Conservation (phyloP, 805 yeast genomes). For the Wickerhamiella shivajii region DNA sequence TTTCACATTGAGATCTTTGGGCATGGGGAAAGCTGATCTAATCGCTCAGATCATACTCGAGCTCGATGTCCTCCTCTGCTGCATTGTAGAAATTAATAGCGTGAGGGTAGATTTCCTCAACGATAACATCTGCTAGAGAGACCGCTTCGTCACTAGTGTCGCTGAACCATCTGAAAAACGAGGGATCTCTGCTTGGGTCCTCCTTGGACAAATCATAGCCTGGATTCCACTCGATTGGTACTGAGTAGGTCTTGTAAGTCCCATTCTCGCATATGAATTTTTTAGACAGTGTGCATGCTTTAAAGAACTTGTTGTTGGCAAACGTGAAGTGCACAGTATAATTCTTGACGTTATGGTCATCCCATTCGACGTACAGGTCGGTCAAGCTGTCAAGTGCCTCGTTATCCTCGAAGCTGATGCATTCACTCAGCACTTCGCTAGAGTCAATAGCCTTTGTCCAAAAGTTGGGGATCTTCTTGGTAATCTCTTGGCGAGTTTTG, state of each 20-base stretch:
- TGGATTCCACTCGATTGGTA: slow-evolving; percentile 53
- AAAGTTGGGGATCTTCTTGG: slow-evolving; percentile 49
- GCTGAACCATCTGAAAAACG: slow-evolving; percentile 78
- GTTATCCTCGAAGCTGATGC: slow-evolving; percentile 59
- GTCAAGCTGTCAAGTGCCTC: slow-evolving; percentile 53
- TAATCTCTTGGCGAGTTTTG: slow-evolving; percentile 38
- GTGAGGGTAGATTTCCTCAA: slow-evolving; percentile 72
- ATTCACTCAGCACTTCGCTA: slow-evolving; percentile 66
- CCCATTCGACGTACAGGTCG: slow-evolving; percentile 44
- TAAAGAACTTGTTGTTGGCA: slow-evolving; percentile 35
- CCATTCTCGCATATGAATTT: slow-evolving; percentile 28
- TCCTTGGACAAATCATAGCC: slow-evolving; percentile 44
- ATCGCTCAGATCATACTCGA: no score
- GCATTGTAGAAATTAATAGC: slow-evolving; percentile 53
- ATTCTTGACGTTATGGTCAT: slow-evolving; percentile 33
- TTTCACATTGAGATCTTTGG: slow-evolving; percentile 74
- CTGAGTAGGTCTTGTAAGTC: slow-evolving; percentile 32
- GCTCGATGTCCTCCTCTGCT: slow-evolving; percentile 12
- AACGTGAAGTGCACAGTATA: slow-evolving; percentile 51
- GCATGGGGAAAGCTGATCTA: slow-evolving; percentile 37
- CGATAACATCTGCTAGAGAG: slow-evolving; percentile 53
- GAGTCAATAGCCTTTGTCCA: slow-evolving; percentile 81
- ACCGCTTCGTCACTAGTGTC: slow-evolving; percentile 69
- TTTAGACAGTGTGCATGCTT: slow-evolving; percentile 47
- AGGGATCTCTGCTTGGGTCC: slow-evolving; percentile 36